Evolutionary conservation across 2,329 filamentous ascomycete species (phyloP), one percentile per base, ranked within the genome.

Genomic region (Leptographium wingfieldii): DNA sequence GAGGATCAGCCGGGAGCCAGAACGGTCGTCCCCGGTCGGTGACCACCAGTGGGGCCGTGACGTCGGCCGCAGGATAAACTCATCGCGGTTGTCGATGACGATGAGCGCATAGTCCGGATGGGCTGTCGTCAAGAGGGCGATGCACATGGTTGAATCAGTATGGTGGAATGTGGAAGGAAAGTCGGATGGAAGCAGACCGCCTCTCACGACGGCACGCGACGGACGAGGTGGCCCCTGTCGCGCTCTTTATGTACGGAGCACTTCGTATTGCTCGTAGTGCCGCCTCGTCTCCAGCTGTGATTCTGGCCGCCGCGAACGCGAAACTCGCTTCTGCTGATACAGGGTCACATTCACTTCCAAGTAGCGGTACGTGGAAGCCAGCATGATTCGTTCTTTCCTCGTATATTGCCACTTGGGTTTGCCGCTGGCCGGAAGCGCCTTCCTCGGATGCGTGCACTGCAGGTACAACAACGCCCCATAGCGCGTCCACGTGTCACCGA

Each of bases 31-130:
- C 33, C 29, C 29, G 29, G 33, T 35, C 33, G 51, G 74, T 73
- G 48, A 69, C 82, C 83, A 86, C 83, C 83, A 86, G 69, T 84
- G 78, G 7, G 83, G 83, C 61, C 80, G 75, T 58, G 80, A 83
- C 2, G 83, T 86, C 4, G 83, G 83, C 33, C 83, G 77, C 16
- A 85, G 76, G 63, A 86, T 81, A 72, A 81, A 86, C 69, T 86
- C 87, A 74, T 92, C 88, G 66, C 88, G 82, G 71, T 92, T 92
- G 73, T 91, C 83, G 69, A 91, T 76, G 62, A 89, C 74, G 66
- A 92, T 87, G 62, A 92, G 77, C 31, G 86, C 80, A 72, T 92
- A 92, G 65, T 80, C 76, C 11, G 88, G 88, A 69, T 92, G 88
- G 54, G 85, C 80, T 22, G 87, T 92, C 31, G 87, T 89, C 61